Evolutionary conservation across 2,329 filamentous ascomycete genomes (phyloP).

Genomic region (Endoconidiophora laricicola): DNA sequence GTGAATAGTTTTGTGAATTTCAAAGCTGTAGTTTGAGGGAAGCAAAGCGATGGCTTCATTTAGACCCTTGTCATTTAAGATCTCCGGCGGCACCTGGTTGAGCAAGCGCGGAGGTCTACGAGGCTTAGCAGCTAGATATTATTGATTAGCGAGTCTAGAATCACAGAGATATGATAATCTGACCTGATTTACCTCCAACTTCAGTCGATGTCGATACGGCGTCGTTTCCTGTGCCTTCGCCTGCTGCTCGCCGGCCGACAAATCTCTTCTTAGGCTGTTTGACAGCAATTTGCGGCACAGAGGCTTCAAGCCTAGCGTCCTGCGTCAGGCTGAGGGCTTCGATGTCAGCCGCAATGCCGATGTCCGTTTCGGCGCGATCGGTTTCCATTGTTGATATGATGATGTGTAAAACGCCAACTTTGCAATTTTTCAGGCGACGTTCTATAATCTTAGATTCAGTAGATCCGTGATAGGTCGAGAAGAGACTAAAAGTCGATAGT

Average conservation of each 20-base stretch:
- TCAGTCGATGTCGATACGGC: slow-evolving; percentile 9
- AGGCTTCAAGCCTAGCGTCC: slow-evolving; percentile 15
- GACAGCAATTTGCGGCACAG: background rate
- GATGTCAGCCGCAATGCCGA: slow-evolving; percentile 52
- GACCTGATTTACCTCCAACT: slow-evolving; percentile 6
- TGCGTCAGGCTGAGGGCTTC: slow-evolving; percentile 24
- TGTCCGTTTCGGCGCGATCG: slow-evolving; percentile 51
- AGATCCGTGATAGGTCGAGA: slow-evolving; percentile 7
- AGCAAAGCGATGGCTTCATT: slow-evolving; percentile 76
- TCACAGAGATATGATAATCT: background rate
- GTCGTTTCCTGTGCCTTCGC: slow-evolving; percentile 24
- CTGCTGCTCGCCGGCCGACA: slow-evolving; percentile 63
- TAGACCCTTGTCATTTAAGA: slow-evolving; percentile 69
- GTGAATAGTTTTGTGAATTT: slow-evolving; percentile 96
- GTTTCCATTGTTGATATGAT: slow-evolving; percentile 45
- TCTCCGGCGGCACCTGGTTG: slow-evolving; percentile 79
- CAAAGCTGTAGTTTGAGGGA: slow-evolving; percentile 93
- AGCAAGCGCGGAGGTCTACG: slow-evolving; percentile 62
- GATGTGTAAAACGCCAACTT: background rate
- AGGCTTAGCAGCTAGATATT: slow-evolving; percentile 45
- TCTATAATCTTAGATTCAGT: background rate
- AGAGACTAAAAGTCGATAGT: slow-evolving; percentile 10
- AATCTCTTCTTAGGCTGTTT: slow-evolving; percentile 85
- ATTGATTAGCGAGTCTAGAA: background rate
- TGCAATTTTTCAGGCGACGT: background rate